These are phyloP conservation scores for Oryza nivara DNA, from an alignment of 176 grass and related monocot species.

Conservation along the genomic window DNA sequence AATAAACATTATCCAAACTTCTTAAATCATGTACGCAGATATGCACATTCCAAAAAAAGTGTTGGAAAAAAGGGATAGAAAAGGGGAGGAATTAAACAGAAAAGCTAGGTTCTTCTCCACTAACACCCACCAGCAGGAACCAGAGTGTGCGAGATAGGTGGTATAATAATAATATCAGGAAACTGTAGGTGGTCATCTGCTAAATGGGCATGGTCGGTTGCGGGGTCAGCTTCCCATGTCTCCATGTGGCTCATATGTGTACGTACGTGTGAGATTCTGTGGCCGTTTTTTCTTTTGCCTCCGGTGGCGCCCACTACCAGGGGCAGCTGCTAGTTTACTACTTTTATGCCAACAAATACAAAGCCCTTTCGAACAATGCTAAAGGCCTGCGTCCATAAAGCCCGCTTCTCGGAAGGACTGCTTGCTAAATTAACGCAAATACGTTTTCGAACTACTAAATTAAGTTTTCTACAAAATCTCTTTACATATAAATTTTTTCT, in stretches of 20 bases:
- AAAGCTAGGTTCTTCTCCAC: background rate
- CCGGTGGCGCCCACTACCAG: background rate
- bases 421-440: no score
- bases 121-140: no score
- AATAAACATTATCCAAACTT: background rate
- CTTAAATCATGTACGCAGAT: background rate
- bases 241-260: slow-evolving; percentile 36
- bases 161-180: background rate
- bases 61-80: background rate
- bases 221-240: slow-evolving; percentile 8
- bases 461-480: no score
- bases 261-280: background rate
- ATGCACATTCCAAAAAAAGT: background rate
- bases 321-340: no score
- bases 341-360: no score
- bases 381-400: no score
- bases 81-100: background rate
- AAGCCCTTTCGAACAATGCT: no score
- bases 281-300: background rate
- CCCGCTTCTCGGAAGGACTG: no score
- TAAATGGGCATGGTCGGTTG: slow-evolving; percentile 22
- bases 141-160: background rate
- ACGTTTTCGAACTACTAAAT: no score
- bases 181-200: background rate
- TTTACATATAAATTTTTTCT: no score